These are phyloP conservation scores for Hawksworthiomyces lignivorus DNA, from an alignment of 2,329 filamentous ascomycete species.

Conservation along the genomic window DNA sequence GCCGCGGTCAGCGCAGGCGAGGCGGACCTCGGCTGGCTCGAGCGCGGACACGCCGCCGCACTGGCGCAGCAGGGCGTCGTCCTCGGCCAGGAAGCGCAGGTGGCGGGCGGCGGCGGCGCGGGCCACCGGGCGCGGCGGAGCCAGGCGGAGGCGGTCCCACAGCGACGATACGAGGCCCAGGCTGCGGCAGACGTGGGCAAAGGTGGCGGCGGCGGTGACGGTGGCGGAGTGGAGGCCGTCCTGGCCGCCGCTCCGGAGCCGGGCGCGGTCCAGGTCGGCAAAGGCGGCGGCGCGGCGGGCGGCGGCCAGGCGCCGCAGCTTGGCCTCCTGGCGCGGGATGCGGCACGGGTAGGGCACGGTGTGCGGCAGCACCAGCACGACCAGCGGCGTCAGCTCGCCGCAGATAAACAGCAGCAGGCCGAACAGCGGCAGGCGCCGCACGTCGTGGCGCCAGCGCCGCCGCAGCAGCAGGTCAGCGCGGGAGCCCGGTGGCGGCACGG, in stretches of 20 bases:
- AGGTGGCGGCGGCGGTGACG: slow-evolving; percentile 16
- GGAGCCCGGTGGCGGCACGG: too few species aligned
- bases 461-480: slow-evolving; percentile 66
- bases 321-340: slow-evolving; percentile 65
- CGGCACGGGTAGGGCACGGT: slow-evolving; percentile 76
- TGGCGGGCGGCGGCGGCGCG: slow-evolving; percentile 42
- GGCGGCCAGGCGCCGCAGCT: slow-evolving; percentile 46
- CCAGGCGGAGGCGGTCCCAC: slow-evolving; percentile 43
- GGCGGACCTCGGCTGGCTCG: slow-evolving; percentile 54
- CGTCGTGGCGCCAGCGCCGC: slow-evolving; percentile 60
- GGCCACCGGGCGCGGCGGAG: slow-evolving; percentile 44
- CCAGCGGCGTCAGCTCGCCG: slow-evolving; percentile 78
- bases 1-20: slow-evolving; percentile 66
- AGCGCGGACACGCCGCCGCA: slow-evolving; percentile 55
- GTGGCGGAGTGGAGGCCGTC: slow-evolving; percentile 3
- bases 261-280: too few species aligned
- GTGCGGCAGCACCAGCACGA: slow-evolving; percentile 62
- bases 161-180: slow-evolving; percentile 37
- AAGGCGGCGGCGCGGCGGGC: slow-evolving; percentile 43
- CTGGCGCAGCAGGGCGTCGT: slow-evolving; percentile 60
- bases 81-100: slow-evolving; percentile 57
- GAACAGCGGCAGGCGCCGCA: slow-evolving; percentile 72
- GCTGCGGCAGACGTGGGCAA: slow-evolving; percentile 32
- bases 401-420: slow-evolving; percentile 65
- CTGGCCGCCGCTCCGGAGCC: slow-evolving; percentile 15